Evolutionary conservation across 2,329 filamentous ascomycete genomes (phyloP), one percentile per base, ranked within the genome.

Genomic region (Botrytis hyacinthi): DNA sequence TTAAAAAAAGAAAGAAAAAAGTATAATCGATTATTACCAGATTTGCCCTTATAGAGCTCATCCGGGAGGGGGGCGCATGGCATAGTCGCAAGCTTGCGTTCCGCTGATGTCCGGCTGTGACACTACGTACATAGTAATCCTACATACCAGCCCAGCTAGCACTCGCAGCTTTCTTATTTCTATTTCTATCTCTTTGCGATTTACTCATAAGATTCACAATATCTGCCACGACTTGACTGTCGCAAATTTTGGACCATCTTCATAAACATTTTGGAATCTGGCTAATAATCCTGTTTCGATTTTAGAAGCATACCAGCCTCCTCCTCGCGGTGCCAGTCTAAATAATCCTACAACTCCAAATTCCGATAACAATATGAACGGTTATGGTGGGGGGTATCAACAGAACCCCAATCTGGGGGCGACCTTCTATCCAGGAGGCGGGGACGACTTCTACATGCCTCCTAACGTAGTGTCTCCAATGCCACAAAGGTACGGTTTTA

Each of bases 381-480:
- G 70, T 57, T 71, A 73, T 63, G 72, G 61, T n/a, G 66, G 66
- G 37, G 48, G 37, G 20, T 73, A 75, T 73, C 74, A 73, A 61
- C 75, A 78, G 26, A 73, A 59, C 22, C 76, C 79, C 77, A 80
- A 80, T 74, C 78, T 89, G 80, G 85, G 86, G 74, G 90, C 91
- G 73, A 93, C 90, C 67, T 92, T 91, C 82, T 87, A 90, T 81
- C 91, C 91, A 78, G 90, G 90, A 78, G 88, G 87, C 69, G 85
- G 87, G 77, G 90, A 92, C 83, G 89, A 92, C 82, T 92, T 89
- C 82, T 91, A 88, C 81, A 88, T 91, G 85, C 86, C 86, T 76
- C 3, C 26, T 12, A 90, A 91, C 82, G 84, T 92, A 79, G 87
- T 92, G 77, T 91, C 91, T 79, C 91, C 91, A 72, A 87, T 89